Evolutionary conservation across 371 early-diverging fungal species (phyloP), one percentile per base, ranked within the genome.

Genomic region (Nematocida ausubeli): DNA sequence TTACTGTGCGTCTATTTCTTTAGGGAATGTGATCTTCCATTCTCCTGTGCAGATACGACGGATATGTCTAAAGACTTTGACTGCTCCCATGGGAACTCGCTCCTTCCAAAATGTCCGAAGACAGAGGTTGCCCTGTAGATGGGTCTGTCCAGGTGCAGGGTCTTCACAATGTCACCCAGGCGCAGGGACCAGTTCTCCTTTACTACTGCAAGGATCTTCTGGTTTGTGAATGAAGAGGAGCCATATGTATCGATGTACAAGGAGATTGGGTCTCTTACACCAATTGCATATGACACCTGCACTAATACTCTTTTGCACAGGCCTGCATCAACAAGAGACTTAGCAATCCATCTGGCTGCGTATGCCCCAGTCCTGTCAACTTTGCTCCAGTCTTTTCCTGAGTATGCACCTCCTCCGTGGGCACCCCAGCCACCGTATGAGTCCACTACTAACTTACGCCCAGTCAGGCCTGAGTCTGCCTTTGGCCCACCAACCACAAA

Each of bases 321-420:
- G 83, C 90, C 90, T 84, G 95, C 92, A 49, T 89, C 87, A 65
- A 97, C 95, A 73, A 97, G 87, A 49, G 95, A 90, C 84, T 89
- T 85, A 87, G 98, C 96, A 84, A 97, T 92, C 93, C 95, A 95
- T 83, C 98, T 92, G 81, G 93, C 95, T 69, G 95, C 92, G 89
- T 97, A 97, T 82, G 98, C 98, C 82, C 95, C 98, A 69, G 94
- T 95, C 88, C 98, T 92, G 87, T 97, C 98, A 85, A 97, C 98
- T 91, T 97, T 97, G 89, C 95, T 93, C 92, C 93, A 95, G 89
- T 97, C 98, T 90, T 97, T 97, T 81, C 98, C 98, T 83, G 92
- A 92, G 92, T 95, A 96, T 83, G 95, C 94, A 88, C 98, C 98
- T 87, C 98, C 98, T 87, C 98, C 98, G 90, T 97, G 96, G 81